Percentiles rank a stretch among this genome's conserved stretches.
These are phyloP conservation scores for Ophiostoma fasciatum DNA, from an alignment of 2,329 filamentous ascomycete genomes.

Conservation along the genomic window DNA sequence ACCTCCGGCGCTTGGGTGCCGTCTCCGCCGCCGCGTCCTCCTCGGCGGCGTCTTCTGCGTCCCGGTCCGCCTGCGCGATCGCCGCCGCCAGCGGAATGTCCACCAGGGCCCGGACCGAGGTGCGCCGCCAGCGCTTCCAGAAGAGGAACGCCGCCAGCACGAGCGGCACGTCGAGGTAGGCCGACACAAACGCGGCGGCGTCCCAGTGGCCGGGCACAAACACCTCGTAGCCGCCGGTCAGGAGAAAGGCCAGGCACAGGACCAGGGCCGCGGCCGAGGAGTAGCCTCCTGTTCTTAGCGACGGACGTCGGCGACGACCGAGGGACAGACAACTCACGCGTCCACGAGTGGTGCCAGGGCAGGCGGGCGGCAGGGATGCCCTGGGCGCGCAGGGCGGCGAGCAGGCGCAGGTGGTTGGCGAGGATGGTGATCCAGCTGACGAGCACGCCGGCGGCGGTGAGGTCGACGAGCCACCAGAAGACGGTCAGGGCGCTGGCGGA, in stretches of 20 bases:
- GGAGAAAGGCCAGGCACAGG: slow-evolving; percentile 34
- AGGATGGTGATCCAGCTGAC: slow-evolving; percentile 57
- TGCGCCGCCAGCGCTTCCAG: slow-evolving; percentile 9
- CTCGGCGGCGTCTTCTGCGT: no score
- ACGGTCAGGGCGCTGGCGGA: slow-evolving; percentile 41
- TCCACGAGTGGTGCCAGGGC: slow-evolving; percentile 51
- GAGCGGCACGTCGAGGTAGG: slow-evolving; percentile 42
- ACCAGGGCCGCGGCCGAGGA: slow-evolving; percentile 19
- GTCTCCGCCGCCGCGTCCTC: no score
- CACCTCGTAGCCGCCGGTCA: slow-evolving; percentile 55
- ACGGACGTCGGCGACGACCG: background rate
- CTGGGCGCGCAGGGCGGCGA: slow-evolving; percentile 29
- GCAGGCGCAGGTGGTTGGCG: slow-evolving; percentile 49
- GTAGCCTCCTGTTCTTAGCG: slow-evolving; percentile 22
- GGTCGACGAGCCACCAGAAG: slow-evolving; percentile 61
- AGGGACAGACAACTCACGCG: no score
- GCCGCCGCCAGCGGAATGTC: slow-evolving; percentile 35
- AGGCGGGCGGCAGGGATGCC: slow-evolving; percentile 32
- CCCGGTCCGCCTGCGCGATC: slow-evolving; percentile 29
- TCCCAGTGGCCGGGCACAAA: slow-evolving; percentile 44
- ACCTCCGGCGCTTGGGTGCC: background rate
- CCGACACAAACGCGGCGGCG: slow-evolving; percentile 45
- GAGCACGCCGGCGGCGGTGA: slow-evolving; percentile 53
- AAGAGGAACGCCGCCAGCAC: slow-evolving; percentile 21
- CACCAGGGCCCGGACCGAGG: background rate